phyloP scores from a whole-genome alignment of 2,329 filamentous ascomycete genomes.

The Colletotrichum musicola region DNA sequence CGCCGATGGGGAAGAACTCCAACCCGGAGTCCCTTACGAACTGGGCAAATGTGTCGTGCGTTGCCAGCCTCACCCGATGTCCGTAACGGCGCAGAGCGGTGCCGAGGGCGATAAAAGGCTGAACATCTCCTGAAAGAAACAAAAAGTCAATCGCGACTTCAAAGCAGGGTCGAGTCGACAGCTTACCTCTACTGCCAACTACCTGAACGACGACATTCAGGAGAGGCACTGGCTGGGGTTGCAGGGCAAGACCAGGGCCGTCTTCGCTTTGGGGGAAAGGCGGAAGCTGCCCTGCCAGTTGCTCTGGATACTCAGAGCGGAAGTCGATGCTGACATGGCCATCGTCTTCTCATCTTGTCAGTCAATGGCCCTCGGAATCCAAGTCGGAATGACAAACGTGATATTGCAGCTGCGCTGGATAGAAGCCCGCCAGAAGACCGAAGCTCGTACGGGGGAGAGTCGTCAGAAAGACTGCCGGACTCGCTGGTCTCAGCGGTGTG shows the following conservation, averaged over 20 bases:
- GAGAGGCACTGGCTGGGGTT: not conserved
- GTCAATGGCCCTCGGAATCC: not conserved
- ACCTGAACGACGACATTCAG: slow-evolving; percentile 40
- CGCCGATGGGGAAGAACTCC: slow-evolving; percentile 67
- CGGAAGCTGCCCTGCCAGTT: not conserved
- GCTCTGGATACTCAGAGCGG: not conserved
- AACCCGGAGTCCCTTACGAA: slow-evolving; percentile 62
- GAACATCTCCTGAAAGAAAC: slow-evolving; percentile 55
- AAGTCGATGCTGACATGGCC: not conserved
- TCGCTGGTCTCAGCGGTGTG: not conserved
- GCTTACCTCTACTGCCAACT: slow-evolving; percentile 38
- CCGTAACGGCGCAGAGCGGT: slow-evolving; percentile 55
- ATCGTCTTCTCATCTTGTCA: not conserved
- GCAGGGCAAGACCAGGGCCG: not conserved
- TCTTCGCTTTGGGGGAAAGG: not conserved
- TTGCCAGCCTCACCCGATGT: slow-evolving; percentile 59
- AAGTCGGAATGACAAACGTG: not conserved
- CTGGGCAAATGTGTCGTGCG: slow-evolving; percentile 61
- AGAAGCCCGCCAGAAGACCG: slow-evolving; percentile 26
- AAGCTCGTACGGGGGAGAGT: slow-evolving; percentile 19
- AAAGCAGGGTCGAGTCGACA: not conserved
- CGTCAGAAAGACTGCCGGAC: not conserved
- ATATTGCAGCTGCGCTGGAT: slow-evolving; percentile 8
- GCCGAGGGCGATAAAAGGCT: slow-evolving; percentile 62
- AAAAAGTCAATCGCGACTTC: not conserved